Evolutionary conservation across 371 early-diverging fungal species (phyloP).

Genomic region (Saksenaea oblongispora): DNA sequence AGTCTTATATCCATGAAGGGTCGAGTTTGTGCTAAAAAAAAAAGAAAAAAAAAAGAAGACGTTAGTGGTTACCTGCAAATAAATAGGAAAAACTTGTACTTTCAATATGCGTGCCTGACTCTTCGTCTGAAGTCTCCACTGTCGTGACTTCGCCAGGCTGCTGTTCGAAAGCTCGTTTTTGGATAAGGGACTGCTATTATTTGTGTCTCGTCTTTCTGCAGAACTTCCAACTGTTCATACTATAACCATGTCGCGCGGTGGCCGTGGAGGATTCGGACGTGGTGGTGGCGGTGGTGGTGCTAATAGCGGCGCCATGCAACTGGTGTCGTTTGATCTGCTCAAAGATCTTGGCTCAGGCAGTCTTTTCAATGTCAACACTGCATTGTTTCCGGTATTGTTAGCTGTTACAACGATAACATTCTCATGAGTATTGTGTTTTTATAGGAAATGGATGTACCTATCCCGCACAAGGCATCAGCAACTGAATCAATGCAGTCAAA

Average conservation of each 20-base stretch:
- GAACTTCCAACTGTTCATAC: conserved; percentile 1
- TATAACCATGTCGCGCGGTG: conserved; percentile 35
- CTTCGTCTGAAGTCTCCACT: no score
- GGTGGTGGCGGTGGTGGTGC: conserved; percentile 42
- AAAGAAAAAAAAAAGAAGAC: no score
- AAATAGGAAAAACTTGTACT: no score
- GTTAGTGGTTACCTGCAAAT: no score
- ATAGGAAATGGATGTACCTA: conserved; percentile 48
- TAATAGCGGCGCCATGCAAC: conserved; percentile 44
- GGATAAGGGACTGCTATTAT: neutral
- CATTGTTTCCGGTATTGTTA: conserved; percentile 42
- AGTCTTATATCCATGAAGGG: no score
- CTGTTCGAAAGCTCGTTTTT: neutral
- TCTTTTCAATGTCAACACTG: conserved; percentile 47
- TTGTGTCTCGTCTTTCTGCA: neutral
- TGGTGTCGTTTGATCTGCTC: conserved; percentile 46
- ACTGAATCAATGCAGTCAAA: conserved; percentile 37
- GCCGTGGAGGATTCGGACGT: conserved; percentile 46
- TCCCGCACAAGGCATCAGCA: conserved; percentile 44
- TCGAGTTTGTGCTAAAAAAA: no score
- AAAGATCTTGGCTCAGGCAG: conserved; percentile 45
- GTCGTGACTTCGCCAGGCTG: no score
- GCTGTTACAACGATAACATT: neutral
- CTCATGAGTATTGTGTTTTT: neutral
- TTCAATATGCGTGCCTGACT: no score